Percentiles rank a stretch among this genome's conserved stretches.
Conservation (phyloP, 2,329 filamentous ascomycete genomes). For the Botrytis porri region DNA sequence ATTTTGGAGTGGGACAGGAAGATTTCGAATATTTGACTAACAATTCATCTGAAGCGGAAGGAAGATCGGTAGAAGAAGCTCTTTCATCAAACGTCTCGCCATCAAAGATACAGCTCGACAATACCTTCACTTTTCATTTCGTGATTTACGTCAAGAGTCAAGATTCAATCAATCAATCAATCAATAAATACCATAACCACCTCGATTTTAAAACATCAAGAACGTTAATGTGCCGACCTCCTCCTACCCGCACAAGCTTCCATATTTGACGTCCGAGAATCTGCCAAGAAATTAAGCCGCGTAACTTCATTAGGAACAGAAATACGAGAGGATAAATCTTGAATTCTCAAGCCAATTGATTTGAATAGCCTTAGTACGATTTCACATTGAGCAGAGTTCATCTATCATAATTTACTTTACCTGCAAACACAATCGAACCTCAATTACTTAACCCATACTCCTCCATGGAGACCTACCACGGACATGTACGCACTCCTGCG, state of each 20-base stretch:
- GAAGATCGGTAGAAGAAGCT: conserved; percentile 22
- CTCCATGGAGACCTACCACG: conserved; percentile 94
- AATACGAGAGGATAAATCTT: neutral
- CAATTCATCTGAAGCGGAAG: conserved; percentile 33
- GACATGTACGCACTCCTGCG: conserved; percentile 88
- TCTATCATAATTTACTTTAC: neutral
- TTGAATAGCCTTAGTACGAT: neutral
- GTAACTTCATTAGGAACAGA: conserved; percentile 3
- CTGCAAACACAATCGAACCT: conserved; percentile 16
- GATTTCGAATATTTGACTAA: conserved; percentile 30
- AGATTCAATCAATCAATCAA: neutral
- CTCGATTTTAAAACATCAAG: neutral
- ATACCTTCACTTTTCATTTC: neutral
- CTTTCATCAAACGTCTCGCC: conserved; percentile 29
- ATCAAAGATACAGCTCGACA: neutral
- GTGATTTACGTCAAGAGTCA: neutral
- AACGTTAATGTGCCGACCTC: conserved; percentile 5
- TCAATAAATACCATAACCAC: neutral
- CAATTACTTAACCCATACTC: conserved; percentile 18
- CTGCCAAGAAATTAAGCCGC: conserved; percentile 11
- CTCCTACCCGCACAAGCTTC: conserved; percentile 3
- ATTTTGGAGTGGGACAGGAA: conserved; percentile 12
- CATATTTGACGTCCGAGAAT: conserved; percentile 17
- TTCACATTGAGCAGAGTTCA: neutral
- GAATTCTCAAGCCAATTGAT: neutral